Conservation (phyloP, 2,329 filamentous ascomycete species). For the Dryadomyces quercus-mongolicae region DNA sequence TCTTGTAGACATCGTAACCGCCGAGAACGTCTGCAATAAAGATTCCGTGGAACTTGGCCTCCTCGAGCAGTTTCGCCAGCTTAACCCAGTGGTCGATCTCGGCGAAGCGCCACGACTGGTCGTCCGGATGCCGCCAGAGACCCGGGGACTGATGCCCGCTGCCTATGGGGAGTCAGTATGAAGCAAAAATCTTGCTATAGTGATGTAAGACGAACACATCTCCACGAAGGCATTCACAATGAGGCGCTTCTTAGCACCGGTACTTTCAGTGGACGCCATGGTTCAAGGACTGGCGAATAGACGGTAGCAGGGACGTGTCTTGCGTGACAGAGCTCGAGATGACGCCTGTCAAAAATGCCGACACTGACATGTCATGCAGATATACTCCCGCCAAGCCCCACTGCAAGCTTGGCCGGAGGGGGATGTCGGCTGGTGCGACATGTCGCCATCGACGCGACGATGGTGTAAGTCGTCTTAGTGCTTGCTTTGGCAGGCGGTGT, state of each 20-base stretch:
- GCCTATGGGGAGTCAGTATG: slow-evolving; percentile 11
- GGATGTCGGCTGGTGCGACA: not conserved
- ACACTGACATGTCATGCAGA: not conserved
- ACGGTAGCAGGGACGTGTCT: not conserved
- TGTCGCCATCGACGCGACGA: not conserved
- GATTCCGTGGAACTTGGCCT: slow-evolving; percentile 49
- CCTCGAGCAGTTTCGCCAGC: slow-evolving; percentile 45
- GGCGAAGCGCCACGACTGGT: slow-evolving; percentile 49
- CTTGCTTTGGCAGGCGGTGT: not conserved
- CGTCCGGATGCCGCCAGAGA: slow-evolving; percentile 49
- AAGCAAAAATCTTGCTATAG: not conserved
- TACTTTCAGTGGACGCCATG: not conserved
- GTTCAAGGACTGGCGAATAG: not conserved
- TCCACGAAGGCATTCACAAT: slow-evolving; percentile 13
- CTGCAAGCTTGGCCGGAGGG: not conserved
- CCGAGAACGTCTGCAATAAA: slow-evolving; percentile 54
- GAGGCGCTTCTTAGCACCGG: slow-evolving; percentile 8
- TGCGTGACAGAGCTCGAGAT: not conserved
- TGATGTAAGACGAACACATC: slow-evolving; percentile 9
- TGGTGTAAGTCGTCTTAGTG: not conserved
- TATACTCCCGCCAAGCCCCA: not conserved
- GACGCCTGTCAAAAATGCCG: not conserved
- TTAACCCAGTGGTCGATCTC: slow-evolving; percentile 47
- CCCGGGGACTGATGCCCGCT: slow-evolving; percentile 34
- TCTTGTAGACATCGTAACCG: slow-evolving; percentile 47